Evolutionary conservation across 176 grass and related monocot genomes (phyloP), one percentile per base, ranked within the genome.

Genomic region (Saccharum officinarum): DNA sequence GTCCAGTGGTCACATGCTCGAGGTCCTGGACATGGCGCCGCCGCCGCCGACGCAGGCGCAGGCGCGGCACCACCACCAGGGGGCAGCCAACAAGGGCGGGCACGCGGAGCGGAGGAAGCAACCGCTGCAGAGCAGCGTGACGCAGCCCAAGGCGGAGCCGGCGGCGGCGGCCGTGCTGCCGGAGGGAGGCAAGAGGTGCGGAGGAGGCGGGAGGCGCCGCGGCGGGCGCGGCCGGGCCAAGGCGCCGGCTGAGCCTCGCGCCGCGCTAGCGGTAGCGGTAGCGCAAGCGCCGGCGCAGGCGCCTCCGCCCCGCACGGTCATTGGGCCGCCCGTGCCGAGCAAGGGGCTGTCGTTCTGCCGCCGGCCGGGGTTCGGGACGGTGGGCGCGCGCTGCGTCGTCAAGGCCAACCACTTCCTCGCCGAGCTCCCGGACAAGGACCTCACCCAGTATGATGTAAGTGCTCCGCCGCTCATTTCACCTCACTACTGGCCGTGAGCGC

Each of bases 341-440:
- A 99, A 94, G 76, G 94, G 92, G 7, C 45, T 99, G 22, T 66
- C 66, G 5, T 99, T 99, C 80, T 91, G 89, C 79, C 88, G 86
- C 2, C 90, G 97, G 25, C 97, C 97, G 4, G 97, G 97, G 69
- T 99, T 99, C 73, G 94, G 97, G 52, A 91, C 90, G 26, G 82
- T 94, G 30, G 94, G 94, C 69, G 55, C 89, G 26, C 88, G 87
- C 61, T 97, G 94, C 88, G 87, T 97, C 47, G 90, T 97, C 36
- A 97, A 97, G 92, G 92, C 94, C 37, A 97, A 97, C 74, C 94
- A 97, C 91, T 97, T 97, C 94, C 92, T 97, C 82, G 94, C 92
- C 41, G 83, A 92, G 69, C 75, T 94, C 71, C 92, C 92, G 22
- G 92, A 97, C 83, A 97, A 94, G 78, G 94, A 97, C 86, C 94